These are phyloP conservation scores for Lobosporangium transversale DNA, from an alignment of 192 early-diverging fungal genomes.

Conservation along the genomic window DNA sequence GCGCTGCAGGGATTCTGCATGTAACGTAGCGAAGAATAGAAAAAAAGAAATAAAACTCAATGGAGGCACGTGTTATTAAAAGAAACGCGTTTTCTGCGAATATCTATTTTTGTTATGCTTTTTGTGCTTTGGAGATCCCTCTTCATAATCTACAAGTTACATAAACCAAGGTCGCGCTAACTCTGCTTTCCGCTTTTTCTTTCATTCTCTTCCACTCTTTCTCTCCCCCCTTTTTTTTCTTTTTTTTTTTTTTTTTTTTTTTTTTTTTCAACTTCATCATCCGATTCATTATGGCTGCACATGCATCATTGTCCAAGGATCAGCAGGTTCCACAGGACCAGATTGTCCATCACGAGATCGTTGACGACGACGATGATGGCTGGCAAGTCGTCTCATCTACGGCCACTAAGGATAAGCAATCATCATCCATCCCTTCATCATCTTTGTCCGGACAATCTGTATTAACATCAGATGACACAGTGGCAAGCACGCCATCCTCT, in stretches of 20 bases:
- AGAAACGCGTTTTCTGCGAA: no score
- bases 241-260: background rate
- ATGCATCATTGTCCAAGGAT: background rate
- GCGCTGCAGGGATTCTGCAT: no score
- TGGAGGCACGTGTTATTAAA: no score
- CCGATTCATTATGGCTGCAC: background rate
- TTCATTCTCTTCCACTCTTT: conserved; percentile 1
- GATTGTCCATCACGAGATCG: conserved; percentile 9
- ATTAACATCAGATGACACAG: background rate
- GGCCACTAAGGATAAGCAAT: conserved; percentile 5
- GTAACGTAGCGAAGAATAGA: no score
- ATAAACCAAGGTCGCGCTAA: no score
- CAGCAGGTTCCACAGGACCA: conserved; percentile 8
- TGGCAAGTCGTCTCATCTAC: conserved; percentile 46
- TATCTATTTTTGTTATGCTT: no score
- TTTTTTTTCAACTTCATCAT: background rate
- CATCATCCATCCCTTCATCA: background rate
- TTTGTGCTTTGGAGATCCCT: no score
- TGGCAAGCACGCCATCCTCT: background rate
- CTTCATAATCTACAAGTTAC: no score
- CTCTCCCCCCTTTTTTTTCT: background rate
- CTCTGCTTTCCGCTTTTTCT: background rate
- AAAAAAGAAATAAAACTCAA: no score
- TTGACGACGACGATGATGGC: conserved; percentile 41
- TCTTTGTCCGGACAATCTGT: background rate